Percentiles rank a stretch among this genome's conserved stretches.
Evolutionary conservation across 768 basidiomycete species (phyloP).

Genomic region (Russula foetens): DNA sequence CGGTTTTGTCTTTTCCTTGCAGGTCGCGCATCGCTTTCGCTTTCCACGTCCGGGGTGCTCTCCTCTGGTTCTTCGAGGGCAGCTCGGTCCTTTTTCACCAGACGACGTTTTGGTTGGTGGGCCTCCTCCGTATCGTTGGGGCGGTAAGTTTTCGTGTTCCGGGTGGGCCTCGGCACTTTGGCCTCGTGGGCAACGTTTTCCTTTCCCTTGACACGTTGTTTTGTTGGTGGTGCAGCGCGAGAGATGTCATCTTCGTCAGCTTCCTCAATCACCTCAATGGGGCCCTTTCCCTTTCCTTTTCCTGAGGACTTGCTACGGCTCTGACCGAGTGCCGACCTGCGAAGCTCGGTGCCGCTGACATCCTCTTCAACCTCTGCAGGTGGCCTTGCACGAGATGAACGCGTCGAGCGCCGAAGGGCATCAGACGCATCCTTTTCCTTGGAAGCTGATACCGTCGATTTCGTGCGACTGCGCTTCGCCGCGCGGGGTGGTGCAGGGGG

Average conservation of each 20-base stretch:
- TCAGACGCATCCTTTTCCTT: slow-evolving; percentile 8
- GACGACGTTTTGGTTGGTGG: slow-evolving; percentile 8
- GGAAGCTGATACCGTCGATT: background rate
- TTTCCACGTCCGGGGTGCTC: background rate
- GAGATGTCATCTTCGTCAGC: slow-evolving; percentile 25
- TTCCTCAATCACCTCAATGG: slow-evolving; percentile 25
- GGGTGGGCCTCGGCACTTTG: slow-evolving; percentile 1
- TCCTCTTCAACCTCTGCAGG: slow-evolving; percentile 18
- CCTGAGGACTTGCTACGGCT: slow-evolving; percentile 22
- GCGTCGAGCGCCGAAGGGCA: slow-evolving; percentile 19
- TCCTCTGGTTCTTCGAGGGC: slow-evolving; percentile 7
- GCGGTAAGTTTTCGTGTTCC: slow-evolving; percentile 11
- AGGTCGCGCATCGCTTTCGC: slow-evolving; percentile 3
- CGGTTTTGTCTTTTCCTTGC: background rate
- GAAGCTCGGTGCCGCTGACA: slow-evolving; percentile 24
- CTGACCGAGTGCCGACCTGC: slow-evolving; percentile 19
- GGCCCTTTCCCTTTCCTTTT: slow-evolving; percentile 21
- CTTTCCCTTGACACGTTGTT: slow-evolving; percentile 25
- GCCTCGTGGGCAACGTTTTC: slow-evolving; percentile 16
- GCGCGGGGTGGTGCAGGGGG: slow-evolving; percentile 2
- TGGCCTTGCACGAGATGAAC: slow-evolving; percentile 13
- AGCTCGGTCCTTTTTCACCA: slow-evolving; percentile 5
- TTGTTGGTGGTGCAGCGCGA: slow-evolving; percentile 22
- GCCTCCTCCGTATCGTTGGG: slow-evolving; percentile 18
- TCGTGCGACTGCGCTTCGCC: slow-evolving; percentile 11